Percentiles rank a stretch among this genome's conserved stretches.
Conservation (phyloP, 2,329 filamentous ascomycete genomes). For the Capronia coronata region DNA sequence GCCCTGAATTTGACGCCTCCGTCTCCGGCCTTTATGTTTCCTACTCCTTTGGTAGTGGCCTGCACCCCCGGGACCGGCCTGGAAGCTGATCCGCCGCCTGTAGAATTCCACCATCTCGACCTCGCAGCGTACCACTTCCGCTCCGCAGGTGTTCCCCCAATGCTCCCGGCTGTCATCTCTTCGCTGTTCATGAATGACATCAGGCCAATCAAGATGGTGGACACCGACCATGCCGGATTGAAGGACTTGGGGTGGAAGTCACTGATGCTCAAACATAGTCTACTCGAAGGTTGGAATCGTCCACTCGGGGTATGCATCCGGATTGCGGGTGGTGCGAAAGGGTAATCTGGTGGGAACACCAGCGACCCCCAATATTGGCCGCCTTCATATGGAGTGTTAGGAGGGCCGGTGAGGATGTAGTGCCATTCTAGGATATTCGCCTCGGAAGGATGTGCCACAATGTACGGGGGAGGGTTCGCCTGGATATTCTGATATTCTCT, state of each 20-base stretch:
- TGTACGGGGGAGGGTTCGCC: slow-evolving; percentile 79
- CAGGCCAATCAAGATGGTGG: slow-evolving; percentile 88
- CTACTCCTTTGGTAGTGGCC: slow-evolving; percentile 61
- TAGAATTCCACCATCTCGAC: slow-evolving; percentile 94
- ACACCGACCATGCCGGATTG: slow-evolving; percentile 97
- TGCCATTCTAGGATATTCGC: slow-evolving; percentile 74
- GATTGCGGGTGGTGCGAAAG: slow-evolving; percentile 93
- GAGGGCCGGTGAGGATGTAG: slow-evolving; percentile 65
- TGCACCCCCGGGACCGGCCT: slow-evolving; percentile 46
- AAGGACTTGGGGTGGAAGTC: slow-evolving; percentile 98
- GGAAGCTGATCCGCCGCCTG: slow-evolving; percentile 69
- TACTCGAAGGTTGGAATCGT: slow-evolving; percentile 85
- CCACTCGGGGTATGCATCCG: slow-evolving; percentile 98
- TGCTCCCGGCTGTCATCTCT: slow-evolving; percentile 93
- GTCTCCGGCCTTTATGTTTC: slow-evolving; percentile 77
- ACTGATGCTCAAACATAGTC: slow-evolving; percentile 89
- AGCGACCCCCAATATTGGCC: slow-evolving; percentile 98
- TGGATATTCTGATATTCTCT: slow-evolving; percentile 60
- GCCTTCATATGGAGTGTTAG: slow-evolving; percentile 84
- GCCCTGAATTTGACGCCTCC: slow-evolving; percentile 81
- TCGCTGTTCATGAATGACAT: slow-evolving; percentile 98
- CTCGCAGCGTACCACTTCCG: slow-evolving; percentile 68
- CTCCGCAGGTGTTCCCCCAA: slow-evolving; percentile 70
- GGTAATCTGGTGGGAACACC: slow-evolving; percentile 92
- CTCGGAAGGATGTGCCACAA: slow-evolving; percentile 81